These are phyloP conservation scores for Auxenochlorella pyrenoidosa DNA, from an alignment of 139 green algal genomes.

Conservation along the genomic window DNA sequence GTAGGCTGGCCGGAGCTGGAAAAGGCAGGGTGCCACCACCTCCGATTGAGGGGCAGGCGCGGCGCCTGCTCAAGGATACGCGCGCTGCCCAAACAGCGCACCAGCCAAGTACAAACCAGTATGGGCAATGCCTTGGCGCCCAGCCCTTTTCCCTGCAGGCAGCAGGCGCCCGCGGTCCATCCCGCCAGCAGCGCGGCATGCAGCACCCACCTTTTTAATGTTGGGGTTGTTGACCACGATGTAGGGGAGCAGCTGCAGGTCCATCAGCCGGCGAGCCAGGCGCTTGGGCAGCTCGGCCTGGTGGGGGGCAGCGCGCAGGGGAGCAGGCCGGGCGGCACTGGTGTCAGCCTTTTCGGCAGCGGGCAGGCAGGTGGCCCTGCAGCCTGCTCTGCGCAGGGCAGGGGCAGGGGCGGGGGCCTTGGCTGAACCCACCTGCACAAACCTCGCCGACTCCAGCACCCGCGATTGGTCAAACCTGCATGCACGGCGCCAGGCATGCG, in stretches of 20 bases:
- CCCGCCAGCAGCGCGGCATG: too few relatives aligned
- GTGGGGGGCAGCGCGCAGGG: neutral
- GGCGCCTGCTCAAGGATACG: too few relatives aligned
- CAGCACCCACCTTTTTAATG: slow-evolving; percentile 73
- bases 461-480: slow-evolving; percentile 49
- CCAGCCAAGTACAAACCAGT: too few relatives aligned
- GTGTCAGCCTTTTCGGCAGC: too few relatives aligned
- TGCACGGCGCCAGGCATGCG: too few relatives aligned
- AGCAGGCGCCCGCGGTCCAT: too few relatives aligned
- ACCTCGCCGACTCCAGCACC: slow-evolving; percentile 65
- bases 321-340: neutral
- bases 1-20: too few relatives aligned
- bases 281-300: slow-evolving; percentile 81
- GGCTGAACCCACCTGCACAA: slow-evolving; percentile 52
- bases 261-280: slow-evolving; percentile 85
- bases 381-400: neutral
- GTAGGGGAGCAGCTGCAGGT: slow-evolving; percentile 90
- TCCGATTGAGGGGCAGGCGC: too few relatives aligned
- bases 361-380: neutral
- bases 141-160: too few relatives aligned
- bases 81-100: too few relatives aligned
- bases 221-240: slow-evolving; percentile 94
- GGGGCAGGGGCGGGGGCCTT: neutral
- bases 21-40: too few relatives aligned
- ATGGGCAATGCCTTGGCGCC: too few relatives aligned